Evolutionary conservation across 441 rosid species (phyloP), one percentile per base, ranked within the genome.

Genomic region (Arabidopsis lyrata): DNA sequence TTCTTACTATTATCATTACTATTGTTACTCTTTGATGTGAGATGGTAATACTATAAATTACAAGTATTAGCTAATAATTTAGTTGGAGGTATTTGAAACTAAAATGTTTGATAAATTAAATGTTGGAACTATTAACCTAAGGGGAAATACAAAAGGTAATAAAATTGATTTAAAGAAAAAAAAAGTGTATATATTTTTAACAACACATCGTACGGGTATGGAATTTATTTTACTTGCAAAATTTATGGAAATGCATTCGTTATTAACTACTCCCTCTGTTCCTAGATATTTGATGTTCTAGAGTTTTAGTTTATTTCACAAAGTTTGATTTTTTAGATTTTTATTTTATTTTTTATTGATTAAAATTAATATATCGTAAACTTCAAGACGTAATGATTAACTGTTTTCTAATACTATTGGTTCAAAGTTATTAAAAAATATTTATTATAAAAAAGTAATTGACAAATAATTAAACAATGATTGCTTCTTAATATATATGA

Each of bases 11-110:
- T 38, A 27, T 4, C 35, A 10, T 6, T n/a, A 39, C 5, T 41
- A 12, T 38, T 52, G 16, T 24, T 52, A 66, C 13, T 29, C 31
- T 12, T 29, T 54, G 16, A 14, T 24, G 8, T 15, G 29, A 35
- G 39, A 52, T 52, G 56, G 32, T 66, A 22, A 32, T 39, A 52
- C 36, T 22, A 20, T 24, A 52, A 60, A 22, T 60, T 39, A 39
- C 8, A 39, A 18, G 22, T 14, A 20, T 20, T 20, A 42, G 38
- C 66, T 67, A 34, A 1, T 16, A 52, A 22, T 22, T 22, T 22
- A 12, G 24, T 52, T 52, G 5, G 16, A 52, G 16, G 49, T 66
- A 36, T 53, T 15, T 39, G 35, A 35, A 50, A 49, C 1, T 50
- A 60, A 34, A 50, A 55, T 55, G 63, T 13, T 67, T 42, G 1